A percentile compares a stretch with the other conserved stretches of the same genome.
Conservation (phyloP, 2,329 filamentous ascomycete species). For the Fusarium burgessii region DNA sequence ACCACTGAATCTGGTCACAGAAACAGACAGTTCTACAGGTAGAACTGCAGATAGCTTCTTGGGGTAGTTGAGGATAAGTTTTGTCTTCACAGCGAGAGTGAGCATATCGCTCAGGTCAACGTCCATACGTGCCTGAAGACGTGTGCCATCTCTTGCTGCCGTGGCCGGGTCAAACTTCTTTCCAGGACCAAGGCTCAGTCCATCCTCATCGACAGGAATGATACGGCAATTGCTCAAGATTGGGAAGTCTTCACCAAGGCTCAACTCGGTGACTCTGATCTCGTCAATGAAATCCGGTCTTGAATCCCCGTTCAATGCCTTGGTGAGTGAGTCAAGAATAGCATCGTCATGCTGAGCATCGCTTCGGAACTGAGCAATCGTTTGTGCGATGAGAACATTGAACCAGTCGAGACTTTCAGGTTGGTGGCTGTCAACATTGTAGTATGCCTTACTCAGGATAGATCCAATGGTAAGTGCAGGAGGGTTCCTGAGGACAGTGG, state of each 20-base stretch:
- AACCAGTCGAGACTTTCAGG: slow-evolving; percentile 99
- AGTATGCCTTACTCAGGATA: slow-evolving; percentile 96
- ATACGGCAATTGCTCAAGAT: slow-evolving; percentile 99
- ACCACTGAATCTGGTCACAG: slow-evolving; percentile 92
- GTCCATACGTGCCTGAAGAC: slow-evolving; percentile 95
- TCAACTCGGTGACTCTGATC: slow-evolving; percentile 93
- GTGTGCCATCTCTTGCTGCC: slow-evolving; percentile 72
- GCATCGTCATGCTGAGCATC: slow-evolving; percentile 93
- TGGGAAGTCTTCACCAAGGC: slow-evolving; percentile 94
- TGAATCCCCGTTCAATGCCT: slow-evolving; percentile 85
- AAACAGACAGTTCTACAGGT: slow-evolving; percentile 91
- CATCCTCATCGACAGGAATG: slow-evolving; percentile 89
- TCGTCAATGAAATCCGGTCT: slow-evolving; percentile 94
- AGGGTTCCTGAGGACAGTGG: slow-evolving; percentile 77
- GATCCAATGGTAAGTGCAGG: slow-evolving; percentile 89
- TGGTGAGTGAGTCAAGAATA: slow-evolving; percentile 86
- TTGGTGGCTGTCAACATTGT: slow-evolving; percentile 94
- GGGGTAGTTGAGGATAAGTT: slow-evolving; percentile 93
- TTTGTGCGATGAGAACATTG: slow-evolving; percentile 96
- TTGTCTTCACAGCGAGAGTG: slow-evolving; percentile 93
- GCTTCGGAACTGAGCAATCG: slow-evolving; percentile 92
- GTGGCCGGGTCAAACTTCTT: slow-evolving; percentile 65
- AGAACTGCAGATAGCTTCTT: slow-evolving; percentile 89
- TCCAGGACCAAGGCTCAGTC: slow-evolving; percentile 65
- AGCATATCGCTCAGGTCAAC: slow-evolving; percentile 97